Base-by-base conservation (phyloP, 768 basidiomycete genomes). In the Suillus ampliporus region DNA sequence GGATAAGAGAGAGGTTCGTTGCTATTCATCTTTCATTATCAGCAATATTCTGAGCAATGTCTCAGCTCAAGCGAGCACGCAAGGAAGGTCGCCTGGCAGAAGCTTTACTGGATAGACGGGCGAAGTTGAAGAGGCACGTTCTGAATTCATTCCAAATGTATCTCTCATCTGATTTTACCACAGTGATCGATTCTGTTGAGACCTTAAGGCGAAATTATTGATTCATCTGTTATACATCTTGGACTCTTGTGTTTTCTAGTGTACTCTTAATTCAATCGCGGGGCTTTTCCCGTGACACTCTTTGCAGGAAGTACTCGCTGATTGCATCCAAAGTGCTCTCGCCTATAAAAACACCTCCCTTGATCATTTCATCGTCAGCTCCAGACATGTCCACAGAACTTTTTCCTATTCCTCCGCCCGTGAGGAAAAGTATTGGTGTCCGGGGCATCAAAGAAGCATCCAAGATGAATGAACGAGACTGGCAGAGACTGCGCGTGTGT, bases 1-100 rank as follows among this genome's bases (percentile, higher is more conserved):
- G 0, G 94, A 95, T 68, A 90, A 87, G 77, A 86, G 84, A 74
- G 90, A 89, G 79, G 92, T 90, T 64, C 15, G 84, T 67, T n/a
- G 11, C 44, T 15, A 47, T 34, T 59, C 48, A 61, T 26, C 48
- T 34, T 54, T 41, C 35, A 31, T 17, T 34, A 47, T 65, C 28
- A 41, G 60, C 31, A 35, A 40, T 59, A 53, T 61, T 61, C 58
- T 60, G 35, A 57, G 40, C 37, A 7, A 62, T 65, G 5, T n/a
- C 43, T 28, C 63, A 94, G 89, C 83, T 97, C 56, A 94, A 92
- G 75, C 83, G 82, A 53, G 94, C 94, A 15, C 82, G 82, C 63
- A 89, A 91, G 70, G 90, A 92, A 62, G 92, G 93, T 3, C 83
- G 89, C n/a, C 75, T 94, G 17, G 88, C 91, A 2, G 92, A 94